Base-by-base conservation (phyloP, 495 filamentous ascomycete genomes). In the Penicillium crystallinum region DNA sequence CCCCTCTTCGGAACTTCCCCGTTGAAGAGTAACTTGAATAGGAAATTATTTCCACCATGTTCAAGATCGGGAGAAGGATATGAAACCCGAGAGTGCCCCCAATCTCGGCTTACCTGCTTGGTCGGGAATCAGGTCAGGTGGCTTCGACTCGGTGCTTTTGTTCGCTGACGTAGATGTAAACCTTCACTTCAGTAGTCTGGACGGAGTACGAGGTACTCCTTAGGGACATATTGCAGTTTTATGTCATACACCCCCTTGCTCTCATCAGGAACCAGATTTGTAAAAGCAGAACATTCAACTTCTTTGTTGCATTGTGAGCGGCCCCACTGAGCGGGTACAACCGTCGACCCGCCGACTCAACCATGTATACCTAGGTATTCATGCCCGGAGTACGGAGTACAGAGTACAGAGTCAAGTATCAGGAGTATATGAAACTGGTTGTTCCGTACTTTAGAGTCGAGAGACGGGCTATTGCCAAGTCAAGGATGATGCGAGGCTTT, bases 261-360 rank as follows among this genome's bases (percentile, higher is more conserved):
- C 31, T 30, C 8, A n/a, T 14, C 29, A 45, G 42, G 29, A 33
- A 45, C 42, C 2, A 21, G 6, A 22, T 31, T 29, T 12, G n/a
- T 2, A n/a, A n/a, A 22, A 18, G 17, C 2, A 33, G 22, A 31
- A 33, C 27, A 33, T 12, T 15, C 29, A 5, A 14, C 29, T 35
- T 14, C 33, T 48, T 48, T 37, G 45, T 48, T 36, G 37, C 37
- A 39, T 39, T 19, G 39, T 41, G 23, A 27, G 12, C 46, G 46
- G 46, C 46, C 46, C 46, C 46, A 48, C 46, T 35, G 33, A 11
- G 34, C 46, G 46, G 46, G 46, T 37, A 48, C 6, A 37, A 48
- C 46, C 46, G 46, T 29, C 15, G 46, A 48, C 46, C 46, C 34
- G 46, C 46, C 34, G 30, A 31, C 11, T 41, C 19, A 31, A 46